These are phyloP conservation scores for Vitis hybrid DNA, from an alignment of 177 flowering plant species.

Conservation along the genomic window DNA sequence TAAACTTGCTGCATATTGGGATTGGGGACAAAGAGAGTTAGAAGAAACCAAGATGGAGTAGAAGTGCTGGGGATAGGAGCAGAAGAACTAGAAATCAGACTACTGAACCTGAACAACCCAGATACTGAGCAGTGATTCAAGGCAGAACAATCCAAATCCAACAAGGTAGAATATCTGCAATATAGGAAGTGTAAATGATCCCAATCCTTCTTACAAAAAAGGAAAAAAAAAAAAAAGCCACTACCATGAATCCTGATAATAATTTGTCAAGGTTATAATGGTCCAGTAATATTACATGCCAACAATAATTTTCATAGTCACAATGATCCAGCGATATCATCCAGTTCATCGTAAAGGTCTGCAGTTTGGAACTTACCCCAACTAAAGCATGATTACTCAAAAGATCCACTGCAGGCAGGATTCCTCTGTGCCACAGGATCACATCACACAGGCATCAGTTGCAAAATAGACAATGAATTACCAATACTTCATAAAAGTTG, in stretches of 20 bases:
- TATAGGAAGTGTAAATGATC: neutral
- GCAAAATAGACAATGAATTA: neutral
- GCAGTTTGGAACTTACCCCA: conserved; percentile 62
- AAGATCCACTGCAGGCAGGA: conserved; percentile 85
- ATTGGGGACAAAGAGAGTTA: neutral
- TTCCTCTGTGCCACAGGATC: conserved; percentile 67
- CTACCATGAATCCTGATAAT: neutral
- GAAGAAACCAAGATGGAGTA: neutral
- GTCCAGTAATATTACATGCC: neutral
- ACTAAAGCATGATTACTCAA: conserved; percentile 52
- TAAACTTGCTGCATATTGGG: conserved; percentile 58
- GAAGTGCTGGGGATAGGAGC: neutral
- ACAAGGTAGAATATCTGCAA: conserved; percentile 63
- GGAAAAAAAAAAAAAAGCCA: no score
- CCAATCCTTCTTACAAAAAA: neutral
- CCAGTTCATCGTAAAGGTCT: neutral
- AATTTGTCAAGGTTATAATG: neutral
- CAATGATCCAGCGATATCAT: neutral
- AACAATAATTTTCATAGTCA: neutral
- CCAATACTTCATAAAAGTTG: no score
- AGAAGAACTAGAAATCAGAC: neutral
- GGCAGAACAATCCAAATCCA: conserved; percentile 52
- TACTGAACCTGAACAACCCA: conserved; percentile 67
- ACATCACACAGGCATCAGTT: conserved; percentile 21
- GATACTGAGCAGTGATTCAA: conserved; percentile 64